Base-by-base conservation (phyloP, 202 grass and related monocot genomes). In the Zizania palustris region DNA sequence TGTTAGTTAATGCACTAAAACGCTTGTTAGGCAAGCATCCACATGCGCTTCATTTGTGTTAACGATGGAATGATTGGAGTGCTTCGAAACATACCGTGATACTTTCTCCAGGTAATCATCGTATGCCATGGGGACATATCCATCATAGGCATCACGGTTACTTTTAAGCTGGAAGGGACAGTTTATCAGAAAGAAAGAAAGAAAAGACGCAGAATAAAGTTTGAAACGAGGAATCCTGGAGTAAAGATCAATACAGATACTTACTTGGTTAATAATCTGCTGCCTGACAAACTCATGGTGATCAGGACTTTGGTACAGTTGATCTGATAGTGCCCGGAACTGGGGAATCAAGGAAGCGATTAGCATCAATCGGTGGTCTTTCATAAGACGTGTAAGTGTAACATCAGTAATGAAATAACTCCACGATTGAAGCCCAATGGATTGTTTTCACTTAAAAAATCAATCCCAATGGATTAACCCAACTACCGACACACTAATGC, bases 251-350 rank as follows among this genome's bases (percentile, higher is more conserved):
- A 76, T 42, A 12, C 11, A 2, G 44, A 55, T 14, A 57, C 41
- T 83, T 84, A 97, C 93, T 88, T 97, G 93, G 77, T 63, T 85
- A 69, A 90, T 79, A 73, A 97, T 82, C 79, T 98, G 91, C 70
- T 90, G 76, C 60, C 95, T 88, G 45, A 98, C 95, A 94, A 93
- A 98, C 67, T 94, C 83, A 85, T 98, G 95, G 87, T 98, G 95
- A 44, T 98, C 91, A 0, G 91, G 62, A 73, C 76, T 94, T 69
- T 88, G 91, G 82, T 98, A 98, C 50, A 98, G 88, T 87, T 98
- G 95, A 78, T 98, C 87, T 60, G 95, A 98, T 74, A 98, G 78
- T 75, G 95, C 95, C 45, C 95, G 91, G 73, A 98, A 98, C 95
- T 98, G 82, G 60, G 49, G 71, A 76, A 46, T 89, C 53, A 18